phyloP scores from a whole-genome alignment of 108 stramenopile species.

The Craspedostauros australis region DNA sequence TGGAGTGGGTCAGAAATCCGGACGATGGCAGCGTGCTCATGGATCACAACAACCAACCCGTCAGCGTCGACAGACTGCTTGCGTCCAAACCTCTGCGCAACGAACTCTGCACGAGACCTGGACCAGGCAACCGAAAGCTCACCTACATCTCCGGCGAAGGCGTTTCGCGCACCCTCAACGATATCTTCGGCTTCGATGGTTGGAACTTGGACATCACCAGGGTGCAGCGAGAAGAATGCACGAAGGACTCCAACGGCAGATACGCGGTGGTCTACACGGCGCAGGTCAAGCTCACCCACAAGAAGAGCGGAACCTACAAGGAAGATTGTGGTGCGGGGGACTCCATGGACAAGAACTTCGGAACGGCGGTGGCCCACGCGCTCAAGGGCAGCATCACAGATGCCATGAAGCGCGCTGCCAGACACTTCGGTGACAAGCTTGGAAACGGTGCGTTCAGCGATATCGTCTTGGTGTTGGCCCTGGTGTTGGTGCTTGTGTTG shows the following conservation, averaged over 20 bases:
- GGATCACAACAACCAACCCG: slow-evolving; percentile 34
- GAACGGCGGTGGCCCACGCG: slow-evolving; percentile 63
- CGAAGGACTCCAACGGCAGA: slow-evolving; percentile 42
- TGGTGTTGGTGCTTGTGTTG: no score
- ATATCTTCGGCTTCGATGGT: slow-evolving; percentile 79
- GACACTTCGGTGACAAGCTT: slow-evolving; percentile 62
- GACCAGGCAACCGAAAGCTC: slow-evolving; percentile 67
- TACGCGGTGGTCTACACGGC: slow-evolving; percentile 56
- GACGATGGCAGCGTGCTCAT: slow-evolving; percentile 31
- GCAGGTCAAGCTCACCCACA: slow-evolving; percentile 62
- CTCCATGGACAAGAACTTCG: slow-evolving; percentile 57
- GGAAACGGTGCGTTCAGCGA: slow-evolving; percentile 22
- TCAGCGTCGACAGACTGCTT: slow-evolving; percentile 55
- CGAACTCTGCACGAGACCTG: slow-evolving; percentile 62
- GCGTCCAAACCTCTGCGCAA: slow-evolving; percentile 59
- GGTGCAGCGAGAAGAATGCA: slow-evolving; percentile 34
- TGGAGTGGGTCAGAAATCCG: slow-evolving; percentile 33
- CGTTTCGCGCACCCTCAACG: slow-evolving; percentile 75
- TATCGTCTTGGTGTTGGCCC: neutral
- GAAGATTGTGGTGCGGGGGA: slow-evolving; percentile 84
- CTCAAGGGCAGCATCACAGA: slow-evolving; percentile 78
- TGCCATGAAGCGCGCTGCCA: slow-evolving; percentile 77
- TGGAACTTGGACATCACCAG: slow-evolving; percentile 67
- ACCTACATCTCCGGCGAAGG: slow-evolving; percentile 77
- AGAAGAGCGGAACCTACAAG: slow-evolving; percentile 43